Percentiles rank a stretch among this genome's conserved stretches.
These are phyloP conservation scores for Cadophora luteo-olivacea DNA, from an alignment of 2,329 filamentous ascomycete species.

Conservation along the genomic window DNA sequence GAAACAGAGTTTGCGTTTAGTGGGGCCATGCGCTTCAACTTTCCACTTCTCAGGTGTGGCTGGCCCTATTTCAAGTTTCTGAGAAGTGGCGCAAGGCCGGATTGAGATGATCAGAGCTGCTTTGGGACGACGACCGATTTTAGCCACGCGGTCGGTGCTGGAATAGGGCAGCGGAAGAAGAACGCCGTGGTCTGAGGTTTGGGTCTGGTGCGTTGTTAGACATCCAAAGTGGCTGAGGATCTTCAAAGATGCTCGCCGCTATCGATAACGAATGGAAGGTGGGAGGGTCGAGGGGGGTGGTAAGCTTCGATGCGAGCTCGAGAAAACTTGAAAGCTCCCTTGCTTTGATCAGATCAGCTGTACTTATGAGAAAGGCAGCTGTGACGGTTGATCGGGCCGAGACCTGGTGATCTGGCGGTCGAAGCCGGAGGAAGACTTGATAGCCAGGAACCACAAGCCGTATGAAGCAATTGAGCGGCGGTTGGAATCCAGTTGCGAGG, in stretches of 20 bases:
- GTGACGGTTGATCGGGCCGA: constrained; percentile 1
- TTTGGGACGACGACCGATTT: constrained; percentile 1
- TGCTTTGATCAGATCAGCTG: not conserved
- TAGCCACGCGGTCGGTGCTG: constrained; percentile 11
- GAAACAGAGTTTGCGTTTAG: not conserved
- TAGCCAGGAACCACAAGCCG: not conserved
- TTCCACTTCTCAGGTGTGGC: constrained; percentile 2
- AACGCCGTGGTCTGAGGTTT: not conserved
- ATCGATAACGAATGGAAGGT: constrained; percentile 12
- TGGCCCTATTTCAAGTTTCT: not conserved
- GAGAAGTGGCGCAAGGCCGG: constrained; percentile 8
- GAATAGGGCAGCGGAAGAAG: not conserved
- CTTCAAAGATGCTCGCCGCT: constrained; percentile 3
- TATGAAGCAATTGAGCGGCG: constrained; percentile 11
- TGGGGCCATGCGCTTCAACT: constrained; percentile 6
- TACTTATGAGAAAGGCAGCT: not conserved
- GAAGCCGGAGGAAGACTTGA: not conserved
- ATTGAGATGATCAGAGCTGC: constrained; percentile 14
- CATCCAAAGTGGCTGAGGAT: constrained; percentile 1
- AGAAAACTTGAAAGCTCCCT: not conserved
- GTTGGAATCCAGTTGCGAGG: not conserved
- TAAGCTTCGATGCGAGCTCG: not conserved
- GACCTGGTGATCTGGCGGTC: constrained; percentile 1
- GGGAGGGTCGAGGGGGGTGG: not conserved
- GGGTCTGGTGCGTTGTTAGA: not conserved